Percentiles rank a stretch among this genome's conserved stretches.
Evolutionary conservation across 805 yeast species (phyloP).

Genomic region (Wickerhamiella azyma): DNA sequence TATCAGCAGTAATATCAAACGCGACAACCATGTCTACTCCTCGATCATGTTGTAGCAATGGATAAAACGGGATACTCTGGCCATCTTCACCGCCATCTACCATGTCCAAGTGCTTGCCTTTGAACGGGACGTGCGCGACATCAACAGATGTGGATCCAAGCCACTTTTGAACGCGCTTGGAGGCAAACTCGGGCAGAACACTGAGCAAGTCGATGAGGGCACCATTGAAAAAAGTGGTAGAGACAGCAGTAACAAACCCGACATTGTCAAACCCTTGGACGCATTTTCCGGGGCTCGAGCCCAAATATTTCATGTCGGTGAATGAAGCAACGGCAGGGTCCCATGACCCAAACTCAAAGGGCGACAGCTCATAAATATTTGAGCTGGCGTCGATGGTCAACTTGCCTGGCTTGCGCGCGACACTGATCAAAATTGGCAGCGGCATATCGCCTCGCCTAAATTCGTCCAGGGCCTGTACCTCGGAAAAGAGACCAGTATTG

Average conservation of each 20-base stretch:
- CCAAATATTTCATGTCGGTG: slow-evolving; percentile 47
- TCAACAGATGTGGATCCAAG: neutral
- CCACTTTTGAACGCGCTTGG: neutral
- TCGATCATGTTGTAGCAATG: slow-evolving; percentile 50
- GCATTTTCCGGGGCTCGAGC: slow-evolving; percentile 23
- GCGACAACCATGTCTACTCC: slow-evolving; percentile 52
- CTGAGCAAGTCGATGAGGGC: slow-evolving; percentile 1
- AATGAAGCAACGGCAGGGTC: slow-evolving; percentile 49
- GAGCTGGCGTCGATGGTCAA: slow-evolving; percentile 40
- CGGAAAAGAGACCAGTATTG: slow-evolving; percentile 30
- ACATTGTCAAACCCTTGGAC: slow-evolving; percentile 57
- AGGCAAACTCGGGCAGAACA: neutral
- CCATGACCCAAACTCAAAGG: slow-evolving; percentile 63
- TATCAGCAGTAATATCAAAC: slow-evolving; percentile 24
- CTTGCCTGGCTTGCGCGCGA: slow-evolving; percentile 26
- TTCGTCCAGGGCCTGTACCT: slow-evolving; percentile 41
- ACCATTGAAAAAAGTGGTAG: slow-evolving; percentile 2
- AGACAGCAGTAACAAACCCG: slow-evolving; percentile 34
- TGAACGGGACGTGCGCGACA: slow-evolving; percentile 36
- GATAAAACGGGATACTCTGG: slow-evolving; percentile 56
- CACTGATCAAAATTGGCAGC: slow-evolving; percentile 38
- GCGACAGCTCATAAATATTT: slow-evolving; percentile 31
- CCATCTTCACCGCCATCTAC: slow-evolving; percentile 75
- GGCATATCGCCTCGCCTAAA: slow-evolving; percentile 48
- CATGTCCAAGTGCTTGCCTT: slow-evolving; percentile 30